Conservation (phyloP, 2,329 filamentous ascomycete genomes). For the Stachybotrys chartarum region DNA sequence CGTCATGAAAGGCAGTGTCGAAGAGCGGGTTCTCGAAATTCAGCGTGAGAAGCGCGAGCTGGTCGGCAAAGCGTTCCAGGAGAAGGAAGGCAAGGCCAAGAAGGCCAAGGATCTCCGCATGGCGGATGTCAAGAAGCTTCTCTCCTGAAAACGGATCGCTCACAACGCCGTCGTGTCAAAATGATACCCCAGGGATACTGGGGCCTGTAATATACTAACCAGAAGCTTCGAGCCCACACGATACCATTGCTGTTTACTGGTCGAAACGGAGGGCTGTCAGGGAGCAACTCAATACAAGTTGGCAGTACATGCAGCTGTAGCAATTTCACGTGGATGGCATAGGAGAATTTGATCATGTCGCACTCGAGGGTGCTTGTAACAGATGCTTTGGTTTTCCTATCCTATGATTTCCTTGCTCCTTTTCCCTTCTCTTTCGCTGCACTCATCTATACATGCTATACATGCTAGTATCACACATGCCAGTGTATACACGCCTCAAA, state of each 20-base stretch:
- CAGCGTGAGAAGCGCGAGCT: conserved; percentile 74
- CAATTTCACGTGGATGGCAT: too few species aligned
- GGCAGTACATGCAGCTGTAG: too few species aligned
- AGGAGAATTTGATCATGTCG: too few species aligned
- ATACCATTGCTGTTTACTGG: not conserved
- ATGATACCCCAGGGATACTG: too few species aligned
- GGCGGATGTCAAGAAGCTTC: conserved; percentile 45
- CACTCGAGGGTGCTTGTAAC: too few species aligned
- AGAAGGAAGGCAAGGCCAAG: conserved; percentile 47
- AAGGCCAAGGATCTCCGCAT: conserved; percentile 51
- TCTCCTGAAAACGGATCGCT: conserved; percentile 17
- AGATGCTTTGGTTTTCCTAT: not conserved
- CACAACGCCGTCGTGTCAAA: too few species aligned
- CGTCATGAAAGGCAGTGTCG: conserved; percentile 72
- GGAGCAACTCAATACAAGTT: too few species aligned
- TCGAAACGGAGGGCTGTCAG: not conserved
- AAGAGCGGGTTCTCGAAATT: conserved; percentile 72
- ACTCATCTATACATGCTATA: not conserved
- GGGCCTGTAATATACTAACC: not conserved
- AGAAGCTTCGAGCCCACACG: not conserved
- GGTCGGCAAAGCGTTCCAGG: conserved; percentile 72
- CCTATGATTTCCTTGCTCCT: not conserved
- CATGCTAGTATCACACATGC: not conserved
- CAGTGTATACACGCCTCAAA: not conserved
- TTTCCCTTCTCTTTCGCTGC: not conserved